Conservation (phyloP, 768 basidiomycete genomes). For the Calocybe cyanea region DNA sequence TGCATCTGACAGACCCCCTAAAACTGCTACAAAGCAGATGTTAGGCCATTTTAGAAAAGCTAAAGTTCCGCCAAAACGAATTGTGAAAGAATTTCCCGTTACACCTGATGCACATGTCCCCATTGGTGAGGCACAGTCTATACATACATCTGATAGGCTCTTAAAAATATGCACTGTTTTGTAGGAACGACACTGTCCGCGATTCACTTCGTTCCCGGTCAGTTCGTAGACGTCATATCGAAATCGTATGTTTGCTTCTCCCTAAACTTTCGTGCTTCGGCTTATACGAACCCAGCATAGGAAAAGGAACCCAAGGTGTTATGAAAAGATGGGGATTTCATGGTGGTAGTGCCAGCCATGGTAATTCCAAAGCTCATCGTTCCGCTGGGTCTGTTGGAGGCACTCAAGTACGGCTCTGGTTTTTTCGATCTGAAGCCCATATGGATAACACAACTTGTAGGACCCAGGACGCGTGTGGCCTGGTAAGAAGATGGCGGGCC, state of each 20-base stretch:
- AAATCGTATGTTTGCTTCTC: conserved; percentile 66
- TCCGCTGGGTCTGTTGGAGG: conserved; percentile 91
- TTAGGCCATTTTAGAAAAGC: conserved; percentile 87
- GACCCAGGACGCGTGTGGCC: conserved; percentile 96
- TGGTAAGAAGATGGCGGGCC: conserved; percentile 98
- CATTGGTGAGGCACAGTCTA: conserved; percentile 55
- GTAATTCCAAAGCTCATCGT: conserved; percentile 93
- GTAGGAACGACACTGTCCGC: conserved; percentile 87
- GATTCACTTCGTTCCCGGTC: conserved; percentile 95
- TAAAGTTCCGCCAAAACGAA: conserved; percentile 74
- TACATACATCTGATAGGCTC: neutral
- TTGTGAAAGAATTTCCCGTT: conserved; percentile 86
- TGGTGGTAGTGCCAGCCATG: conserved; percentile 90
- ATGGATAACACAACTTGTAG: conserved; percentile 34
- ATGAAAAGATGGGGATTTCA: conserved; percentile 97
- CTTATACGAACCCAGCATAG: conserved; percentile 54
- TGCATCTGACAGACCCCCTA: conserved; percentile 68
- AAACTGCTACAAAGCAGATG: conserved; percentile 75
- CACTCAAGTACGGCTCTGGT: conserved; percentile 65
- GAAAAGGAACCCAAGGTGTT: conserved; percentile 94
- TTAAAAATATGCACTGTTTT: neutral
- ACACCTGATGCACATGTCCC: conserved; percentile 87
- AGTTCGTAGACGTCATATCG: conserved; percentile 88
- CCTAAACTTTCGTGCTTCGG: neutral
- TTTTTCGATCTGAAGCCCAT: neutral